Percentiles rank a stretch among this genome's conserved stretches.
phyloP scores from a whole-genome alignment of 495 filamentous ascomycete genomes.

The Lophiotrema nucula region DNA sequence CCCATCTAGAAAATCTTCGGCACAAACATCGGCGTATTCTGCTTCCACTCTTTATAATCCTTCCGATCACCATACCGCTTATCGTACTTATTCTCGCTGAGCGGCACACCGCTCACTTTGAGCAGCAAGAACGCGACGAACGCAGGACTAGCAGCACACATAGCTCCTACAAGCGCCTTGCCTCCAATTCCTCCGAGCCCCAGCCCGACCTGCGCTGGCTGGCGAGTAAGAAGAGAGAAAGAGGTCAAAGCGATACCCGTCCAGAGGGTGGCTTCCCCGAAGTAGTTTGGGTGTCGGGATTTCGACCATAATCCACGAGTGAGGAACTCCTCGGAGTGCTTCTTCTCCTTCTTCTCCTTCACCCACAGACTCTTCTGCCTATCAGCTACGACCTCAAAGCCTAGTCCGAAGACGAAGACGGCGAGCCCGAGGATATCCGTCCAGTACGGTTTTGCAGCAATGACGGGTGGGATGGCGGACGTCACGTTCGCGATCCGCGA shows the following conservation, averaged over 20 bases:
- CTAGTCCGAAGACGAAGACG: constrained; percentile 57
- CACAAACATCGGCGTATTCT: constrained; percentile 62
- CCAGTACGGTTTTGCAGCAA: constrained; percentile 43
- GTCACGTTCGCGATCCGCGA: constrained; percentile 16
- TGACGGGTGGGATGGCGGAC: background rate
- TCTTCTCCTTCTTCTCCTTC: constrained; percentile 54
- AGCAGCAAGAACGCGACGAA: constrained; percentile 61
- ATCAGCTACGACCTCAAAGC: constrained; percentile 59
- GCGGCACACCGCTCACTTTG: constrained; percentile 59
- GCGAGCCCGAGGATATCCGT: constrained; percentile 55
- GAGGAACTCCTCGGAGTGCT: constrained; percentile 62
- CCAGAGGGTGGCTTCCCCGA: constrained; percentile 66
- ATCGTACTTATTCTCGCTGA: constrained; percentile 66
- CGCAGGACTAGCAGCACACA: constrained; percentile 58
- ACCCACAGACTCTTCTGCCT: constrained; percentile 59
- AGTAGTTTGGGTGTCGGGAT: constrained; percentile 66
- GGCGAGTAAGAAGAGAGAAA: constrained; percentile 49
- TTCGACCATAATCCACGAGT: constrained; percentile 58
- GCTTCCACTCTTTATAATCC: constrained; percentile 67
- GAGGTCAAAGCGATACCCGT: constrained; percentile 56
- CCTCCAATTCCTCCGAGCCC: constrained; percentile 47
- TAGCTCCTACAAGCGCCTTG: constrained; percentile 42
- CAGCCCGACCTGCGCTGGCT: constrained; percentile 47
- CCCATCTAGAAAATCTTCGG: constrained; percentile 66
- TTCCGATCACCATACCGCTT: constrained; percentile 59